Conservation (phyloP, 139 green algal genomes). For the Micromonas pusilla region DNA sequence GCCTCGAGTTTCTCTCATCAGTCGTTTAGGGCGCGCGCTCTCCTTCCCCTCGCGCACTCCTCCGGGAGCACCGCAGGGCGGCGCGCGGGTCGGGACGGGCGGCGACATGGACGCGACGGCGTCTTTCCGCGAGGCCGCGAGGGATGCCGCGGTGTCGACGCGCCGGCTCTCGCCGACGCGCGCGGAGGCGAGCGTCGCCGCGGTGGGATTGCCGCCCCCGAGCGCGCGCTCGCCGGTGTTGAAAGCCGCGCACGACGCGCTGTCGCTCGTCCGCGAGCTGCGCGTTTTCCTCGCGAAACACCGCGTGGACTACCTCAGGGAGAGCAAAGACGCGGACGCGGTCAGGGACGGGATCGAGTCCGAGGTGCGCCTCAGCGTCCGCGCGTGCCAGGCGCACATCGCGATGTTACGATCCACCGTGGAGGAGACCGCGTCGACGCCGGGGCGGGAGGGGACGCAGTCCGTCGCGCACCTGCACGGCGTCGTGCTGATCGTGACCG, state of each 20-base stretch:
- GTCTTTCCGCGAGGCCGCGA: neutral
- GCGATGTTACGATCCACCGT: constrained; percentile 2
- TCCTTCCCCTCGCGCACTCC: no score
- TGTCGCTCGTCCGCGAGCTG: constrained; percentile 1
- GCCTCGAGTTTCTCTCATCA: no score
- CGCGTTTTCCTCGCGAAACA: constrained; percentile 30
- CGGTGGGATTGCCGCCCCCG: neutral
- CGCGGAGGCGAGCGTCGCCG: neutral
- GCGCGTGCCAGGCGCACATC: neutral
- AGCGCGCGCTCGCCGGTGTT: neutral
- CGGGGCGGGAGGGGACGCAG: neutral
- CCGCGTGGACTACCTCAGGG: constrained; percentile 27
- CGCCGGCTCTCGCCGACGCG: neutral
- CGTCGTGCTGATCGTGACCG: constrained; percentile 20
- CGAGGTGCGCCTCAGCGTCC: constrained; percentile 17
- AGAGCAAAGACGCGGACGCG: constrained; percentile 9
- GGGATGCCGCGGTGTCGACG: neutral
- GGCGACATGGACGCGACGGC: neutral
- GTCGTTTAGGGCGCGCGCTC: no score
- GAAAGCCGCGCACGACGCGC: neutral
- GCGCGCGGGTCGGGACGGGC: neutral
- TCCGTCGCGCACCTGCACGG: constrained; percentile 17
- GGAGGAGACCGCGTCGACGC: neutral
- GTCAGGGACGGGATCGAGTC: constrained; percentile 36
- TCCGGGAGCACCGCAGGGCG: neutral